phyloP scores from a whole-genome alignment of 1,284 basidiomycete species.

The Cronartium ribicola region DNA sequence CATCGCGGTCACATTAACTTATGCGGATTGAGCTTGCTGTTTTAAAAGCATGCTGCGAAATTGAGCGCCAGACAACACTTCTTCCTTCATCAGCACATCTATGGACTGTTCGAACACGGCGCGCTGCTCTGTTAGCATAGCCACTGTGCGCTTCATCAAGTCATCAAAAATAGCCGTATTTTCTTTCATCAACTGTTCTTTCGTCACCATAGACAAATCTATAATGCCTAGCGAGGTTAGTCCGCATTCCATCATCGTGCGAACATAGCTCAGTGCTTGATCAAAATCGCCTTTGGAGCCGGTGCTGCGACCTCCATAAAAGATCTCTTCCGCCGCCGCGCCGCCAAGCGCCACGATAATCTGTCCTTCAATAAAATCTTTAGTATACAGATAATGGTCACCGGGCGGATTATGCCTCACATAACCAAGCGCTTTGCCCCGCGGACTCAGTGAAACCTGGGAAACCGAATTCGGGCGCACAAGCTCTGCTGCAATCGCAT shows the following conservation, averaged over 20 bases:
- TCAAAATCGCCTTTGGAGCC: slow-evolving; percentile 70
- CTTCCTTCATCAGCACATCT: too few relatives aligned
- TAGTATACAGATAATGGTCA: slow-evolving; percentile 91
- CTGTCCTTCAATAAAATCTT: slow-evolving; percentile 86
- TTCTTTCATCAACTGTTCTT: slow-evolving; percentile 49
- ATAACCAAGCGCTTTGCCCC: slow-evolving; percentile 93
- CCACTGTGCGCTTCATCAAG: too few relatives aligned
- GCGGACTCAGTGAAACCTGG: slow-evolving; percentile 97
- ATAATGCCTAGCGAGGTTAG: background rate
- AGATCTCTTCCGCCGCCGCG: slow-evolving; percentile 95
- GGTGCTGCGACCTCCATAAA: slow-evolving; percentile 93
- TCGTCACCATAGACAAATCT: too few relatives aligned
- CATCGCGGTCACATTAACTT: too few relatives aligned
- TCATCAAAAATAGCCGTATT: too few relatives aligned
- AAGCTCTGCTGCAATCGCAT: slow-evolving; percentile 98
- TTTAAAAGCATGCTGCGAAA: too few relatives aligned
- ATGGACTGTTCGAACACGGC: too few relatives aligned
- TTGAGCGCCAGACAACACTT: too few relatives aligned
- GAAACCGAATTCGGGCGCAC: slow-evolving; percentile 94
- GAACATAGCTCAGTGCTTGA: too few relatives aligned
- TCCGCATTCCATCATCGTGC: background rate
- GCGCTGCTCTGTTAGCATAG: too few relatives aligned
- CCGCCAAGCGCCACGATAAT: slow-evolving; percentile 99
- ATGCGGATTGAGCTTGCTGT: too few relatives aligned
- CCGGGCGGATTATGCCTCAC: slow-evolving; percentile 85